Conservation (phyloP, 352 stramenopile species). For the Phytopythium kandeliae region DNA sequence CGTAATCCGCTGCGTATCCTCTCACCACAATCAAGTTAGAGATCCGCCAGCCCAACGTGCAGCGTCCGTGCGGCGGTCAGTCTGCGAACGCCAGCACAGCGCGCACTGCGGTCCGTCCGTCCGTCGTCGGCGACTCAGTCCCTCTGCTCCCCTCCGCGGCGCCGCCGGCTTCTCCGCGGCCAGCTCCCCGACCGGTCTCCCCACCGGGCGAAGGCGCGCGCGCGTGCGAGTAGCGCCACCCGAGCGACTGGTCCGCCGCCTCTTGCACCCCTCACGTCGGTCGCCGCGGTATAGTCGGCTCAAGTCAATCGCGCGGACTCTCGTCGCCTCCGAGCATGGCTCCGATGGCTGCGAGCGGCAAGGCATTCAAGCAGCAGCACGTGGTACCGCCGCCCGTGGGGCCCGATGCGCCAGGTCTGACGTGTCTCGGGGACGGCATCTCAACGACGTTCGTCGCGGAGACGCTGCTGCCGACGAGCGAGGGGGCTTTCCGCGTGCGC, state of each 20-base stretch:
- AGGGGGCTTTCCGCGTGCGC: conserved; percentile 80
- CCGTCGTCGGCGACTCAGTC: conserved; percentile 7
- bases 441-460: conserved; percentile 80
- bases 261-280: no score
- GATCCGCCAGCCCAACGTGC: not conserved
- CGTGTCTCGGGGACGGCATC: conserved; percentile 67
- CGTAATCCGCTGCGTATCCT: not conserved
- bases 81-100: conserved; percentile 5
- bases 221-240: no score
- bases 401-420: conserved; percentile 60
- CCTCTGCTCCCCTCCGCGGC: conserved; percentile 1
- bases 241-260: no score
- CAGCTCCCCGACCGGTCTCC: no score
- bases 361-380: conserved; percentile 12
- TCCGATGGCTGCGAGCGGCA: conserved; percentile 6
- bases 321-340: conserved; percentile 2
- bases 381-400: conserved; percentile 12
- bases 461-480: conserved; percentile 72
- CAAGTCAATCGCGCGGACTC: not conserved
- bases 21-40: no score
- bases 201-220: no score
- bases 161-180: not conserved
- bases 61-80: conserved; percentile 7
- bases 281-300: not conserved
- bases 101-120: conserved; percentile 8